Percentiles rank a stretch among this genome's conserved stretches.
These are phyloP conservation scores for Neurospora intermedia DNA, from an alignment of 495 filamentous ascomycete species.

Conservation along the genomic window DNA sequence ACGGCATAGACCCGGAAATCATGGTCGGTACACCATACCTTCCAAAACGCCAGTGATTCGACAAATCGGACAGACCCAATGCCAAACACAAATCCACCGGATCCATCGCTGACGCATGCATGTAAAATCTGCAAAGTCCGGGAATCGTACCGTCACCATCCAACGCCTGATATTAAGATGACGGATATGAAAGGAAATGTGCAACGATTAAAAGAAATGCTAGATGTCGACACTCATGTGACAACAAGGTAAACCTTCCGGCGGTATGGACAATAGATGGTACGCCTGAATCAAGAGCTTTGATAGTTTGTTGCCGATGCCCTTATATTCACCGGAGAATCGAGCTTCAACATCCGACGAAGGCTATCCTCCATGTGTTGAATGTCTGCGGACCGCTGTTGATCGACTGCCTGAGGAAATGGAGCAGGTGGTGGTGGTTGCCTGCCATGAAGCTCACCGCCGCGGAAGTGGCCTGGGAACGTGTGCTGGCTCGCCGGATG, in stretches of 20 bases:
- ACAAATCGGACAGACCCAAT: not conserved
- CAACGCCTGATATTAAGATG: constrained; percentile 5
- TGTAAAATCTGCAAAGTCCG: not conserved
- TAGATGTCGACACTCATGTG: not conserved
- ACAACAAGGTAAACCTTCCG: not conserved
- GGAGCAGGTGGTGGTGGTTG: not conserved
- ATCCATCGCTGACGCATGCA: not conserved
- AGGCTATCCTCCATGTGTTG: constrained; percentile 39
- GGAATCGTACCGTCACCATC: constrained; percentile 4
- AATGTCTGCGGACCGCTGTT: constrained; percentile 22
- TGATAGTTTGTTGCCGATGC: constrained; percentile 12
- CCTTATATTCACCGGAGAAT: constrained; percentile 11
- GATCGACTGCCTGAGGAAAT: not conserved
- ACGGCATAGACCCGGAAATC: not conserved
- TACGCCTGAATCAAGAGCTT: constrained; percentile 9
- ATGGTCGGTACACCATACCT: not conserved
- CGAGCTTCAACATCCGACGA: constrained; percentile 38
- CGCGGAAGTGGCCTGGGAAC: not conserved
- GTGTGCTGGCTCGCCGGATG: not conserved
- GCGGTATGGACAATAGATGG: not conserved
- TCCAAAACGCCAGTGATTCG: constrained; percentile 3
- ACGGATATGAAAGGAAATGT: not conserved
- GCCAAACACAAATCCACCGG: not conserved
- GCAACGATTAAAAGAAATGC: not conserved
- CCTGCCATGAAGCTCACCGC: not conserved